phyloP scores from a whole-genome alignment of 2,329 filamentous ascomycete genomes.

The Metarhizium guizhouense region DNA sequence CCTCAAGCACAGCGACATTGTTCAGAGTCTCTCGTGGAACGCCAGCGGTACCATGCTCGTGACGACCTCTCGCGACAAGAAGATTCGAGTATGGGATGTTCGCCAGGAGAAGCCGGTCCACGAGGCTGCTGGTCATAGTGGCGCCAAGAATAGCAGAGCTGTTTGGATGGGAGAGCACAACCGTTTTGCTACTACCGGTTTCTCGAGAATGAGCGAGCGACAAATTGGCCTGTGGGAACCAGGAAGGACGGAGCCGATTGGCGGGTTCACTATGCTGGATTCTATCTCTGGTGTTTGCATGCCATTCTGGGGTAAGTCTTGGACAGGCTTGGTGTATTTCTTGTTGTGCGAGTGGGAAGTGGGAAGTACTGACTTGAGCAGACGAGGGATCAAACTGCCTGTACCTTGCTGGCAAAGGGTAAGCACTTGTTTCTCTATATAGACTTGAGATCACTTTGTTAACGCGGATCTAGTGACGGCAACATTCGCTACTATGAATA shows the following conservation, averaged over 20 bases:
- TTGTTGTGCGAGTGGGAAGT: not conserved
- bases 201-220: conserved; percentile 96
- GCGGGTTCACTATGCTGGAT: conserved; percentile 83
- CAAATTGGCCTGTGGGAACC: conserved; percentile 95
- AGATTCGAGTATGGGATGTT: conserved; percentile 94
- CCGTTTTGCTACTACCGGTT: conserved; percentile 90
- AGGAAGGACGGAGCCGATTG: conserved; percentile 75
- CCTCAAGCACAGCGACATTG: conserved; percentile 82
- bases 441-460: not conserved
- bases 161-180: conserved; percentile 98
- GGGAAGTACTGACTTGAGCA: conserved; percentile 22
- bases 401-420: conserved; percentile 96
- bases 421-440: conserved; percentile 26
- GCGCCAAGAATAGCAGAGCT: conserved; percentile 93
- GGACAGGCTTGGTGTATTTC: not conserved
- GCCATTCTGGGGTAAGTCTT: conserved; percentile 80
- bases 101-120: conserved; percentile 83
- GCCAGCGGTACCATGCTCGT: conserved; percentile 77
- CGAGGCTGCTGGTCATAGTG: conserved; percentile 76
- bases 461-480: conserved; percentile 61
- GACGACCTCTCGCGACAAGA: conserved; percentile 96
- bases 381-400: conserved; percentile 90
- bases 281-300: conserved; percentile 97
- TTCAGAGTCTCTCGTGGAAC: conserved; percentile 94
- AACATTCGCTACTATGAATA: conserved; percentile 99